Conservation (phyloP, 2,329 filamentous ascomycete genomes). For the Sphaceloma murrayae region DNA sequence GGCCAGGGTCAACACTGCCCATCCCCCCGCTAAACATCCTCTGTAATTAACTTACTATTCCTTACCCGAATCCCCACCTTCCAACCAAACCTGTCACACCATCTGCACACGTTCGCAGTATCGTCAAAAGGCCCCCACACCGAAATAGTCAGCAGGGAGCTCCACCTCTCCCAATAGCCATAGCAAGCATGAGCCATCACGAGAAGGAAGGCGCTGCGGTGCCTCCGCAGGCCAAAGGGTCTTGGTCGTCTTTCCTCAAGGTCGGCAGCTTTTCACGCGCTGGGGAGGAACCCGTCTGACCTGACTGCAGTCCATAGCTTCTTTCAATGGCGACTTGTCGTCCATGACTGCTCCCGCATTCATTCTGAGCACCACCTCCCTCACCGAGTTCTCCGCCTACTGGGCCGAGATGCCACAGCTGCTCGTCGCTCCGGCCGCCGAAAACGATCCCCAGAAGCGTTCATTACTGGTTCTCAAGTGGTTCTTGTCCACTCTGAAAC, state of each 20-base stretch:
- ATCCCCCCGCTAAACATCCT: constrained; percentile 1
- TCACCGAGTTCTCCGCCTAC: constrained; percentile 48
- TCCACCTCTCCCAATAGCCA: too few species aligned
- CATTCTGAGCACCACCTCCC: constrained; percentile 46
- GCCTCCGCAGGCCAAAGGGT: constrained; percentile 37
- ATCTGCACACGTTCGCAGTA: too few species aligned
- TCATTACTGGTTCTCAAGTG: constrained; percentile 85
- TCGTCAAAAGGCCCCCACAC: too few species aligned
- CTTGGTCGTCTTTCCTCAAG: constrained; percentile 43
- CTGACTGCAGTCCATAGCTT: constrained; percentile 39
- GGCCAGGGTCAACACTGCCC: background rate
- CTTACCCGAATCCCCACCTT: background rate
- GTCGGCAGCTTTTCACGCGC: constrained; percentile 24
- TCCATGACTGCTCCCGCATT: constrained; percentile 49
- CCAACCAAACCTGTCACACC: background rate
- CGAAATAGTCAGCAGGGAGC: background rate
- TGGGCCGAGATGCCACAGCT: constrained; percentile 52
- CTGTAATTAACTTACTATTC: background rate
- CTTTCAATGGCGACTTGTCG: constrained; percentile 48
- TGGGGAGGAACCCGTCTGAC: background rate
- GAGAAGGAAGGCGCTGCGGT: constrained; percentile 38
- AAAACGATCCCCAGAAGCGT: constrained; percentile 70
- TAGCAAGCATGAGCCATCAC: constrained; percentile 9
- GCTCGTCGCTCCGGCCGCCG: constrained; percentile 71
- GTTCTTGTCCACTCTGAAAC: constrained; percentile 89